A percentile compares a stretch with the other conserved stretches of the same genome.
These are phyloP conservation scores for Paxillus involutus DNA, from an alignment of 768 basidiomycete genomes.

Conservation along the genomic window DNA sequence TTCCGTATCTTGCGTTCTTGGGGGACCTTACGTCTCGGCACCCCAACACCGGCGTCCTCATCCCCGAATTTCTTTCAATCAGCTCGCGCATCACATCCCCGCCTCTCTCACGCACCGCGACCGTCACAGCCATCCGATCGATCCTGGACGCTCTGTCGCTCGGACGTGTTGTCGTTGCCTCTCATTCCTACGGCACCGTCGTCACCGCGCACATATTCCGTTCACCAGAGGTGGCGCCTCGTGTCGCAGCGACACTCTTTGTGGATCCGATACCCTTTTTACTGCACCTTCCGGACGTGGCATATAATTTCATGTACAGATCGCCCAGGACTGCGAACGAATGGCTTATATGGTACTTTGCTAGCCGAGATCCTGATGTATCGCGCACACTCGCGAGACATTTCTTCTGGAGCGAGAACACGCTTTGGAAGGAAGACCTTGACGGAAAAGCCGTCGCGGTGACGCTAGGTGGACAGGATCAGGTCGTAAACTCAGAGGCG, in stretches of 20 bases:
- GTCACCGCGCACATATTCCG: slow-evolving; percentile 54
- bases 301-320: slow-evolving; percentile 68
- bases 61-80: slow-evolving; percentile 60
- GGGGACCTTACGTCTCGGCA: slow-evolving; percentile 41
- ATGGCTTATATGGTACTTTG: slow-evolving; percentile 70
- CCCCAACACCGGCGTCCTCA: slow-evolving; percentile 56
- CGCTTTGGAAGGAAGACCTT: slow-evolving; percentile 61
- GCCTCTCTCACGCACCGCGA: slow-evolving; percentile 40
- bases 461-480: slow-evolving; percentile 39
- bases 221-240: slow-evolving; percentile 26
- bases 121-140: slow-evolving; percentile 41
- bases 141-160: slow-evolving; percentile 46
- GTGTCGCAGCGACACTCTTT: slow-evolving; percentile 47
- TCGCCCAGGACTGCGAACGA: slow-evolving; percentile 50
- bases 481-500: slow-evolving; percentile 39
- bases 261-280: slow-evolving; percentile 68
- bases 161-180: slow-evolving; percentile 41
- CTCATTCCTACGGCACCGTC: slow-evolving; percentile 66
- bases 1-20: slow-evolving; percentile 55
- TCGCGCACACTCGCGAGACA: slow-evolving; percentile 56
- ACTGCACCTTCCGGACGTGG: slow-evolving; percentile 60
- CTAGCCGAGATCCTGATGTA: slow-evolving; percentile 62
- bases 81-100: slow-evolving; percentile 59
- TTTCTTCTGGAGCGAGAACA: slow-evolving; percentile 67
- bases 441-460: slow-evolving; percentile 30